Evolutionary conservation across 805 yeast species (phyloP), one percentile per base, ranked within the genome.

Genomic region (Yueomyces sp.): DNA sequence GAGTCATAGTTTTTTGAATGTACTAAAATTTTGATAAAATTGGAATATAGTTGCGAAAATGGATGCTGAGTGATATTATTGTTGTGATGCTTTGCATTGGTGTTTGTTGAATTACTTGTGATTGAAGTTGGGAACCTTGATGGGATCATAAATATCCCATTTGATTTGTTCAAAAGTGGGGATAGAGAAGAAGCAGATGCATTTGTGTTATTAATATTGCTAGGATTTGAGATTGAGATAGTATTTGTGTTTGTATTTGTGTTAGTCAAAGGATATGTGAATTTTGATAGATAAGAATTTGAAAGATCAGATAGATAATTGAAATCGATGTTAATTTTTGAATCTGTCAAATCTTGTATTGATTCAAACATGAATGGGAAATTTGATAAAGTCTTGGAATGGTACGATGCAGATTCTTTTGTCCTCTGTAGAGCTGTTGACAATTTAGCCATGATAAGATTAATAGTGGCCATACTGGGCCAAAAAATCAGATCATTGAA

Each of bases 1-100:
- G 94, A 84, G 54, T 88, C 92, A 60, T 74, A 88, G 38, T 72
- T 67, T 3, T 56, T 48, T 7, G 54, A 47, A 4, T 53, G 41
- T 36, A 50, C 51, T 29, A 51, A 36, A 26, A 53, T 47, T 29
- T 50, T 46, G 5, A 52, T 51, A 40, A 55, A 52, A 3, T 45
- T 46, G 37, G 48, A 30, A 30, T 30, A 30, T 30, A 30, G 9
- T 6, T 6, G 9, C 6, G 6, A 1, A 6, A 30, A 30, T 30
- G 33, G 33, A 6, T 30, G 6, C 6, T 30, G 6, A 9, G 9
- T 30, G 33, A 30, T 30, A 30, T 30, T 30, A 30, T 30, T 30
- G 9, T 30, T 30, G 19, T 19, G 19, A 33, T 40, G 42, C n/a
- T 19, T 28, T 6, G 38, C 9, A 7, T 30, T 40, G 4, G 34